Conservation (phyloP, 805 yeast genomes). For the Yarrowia sp. region DNA sequence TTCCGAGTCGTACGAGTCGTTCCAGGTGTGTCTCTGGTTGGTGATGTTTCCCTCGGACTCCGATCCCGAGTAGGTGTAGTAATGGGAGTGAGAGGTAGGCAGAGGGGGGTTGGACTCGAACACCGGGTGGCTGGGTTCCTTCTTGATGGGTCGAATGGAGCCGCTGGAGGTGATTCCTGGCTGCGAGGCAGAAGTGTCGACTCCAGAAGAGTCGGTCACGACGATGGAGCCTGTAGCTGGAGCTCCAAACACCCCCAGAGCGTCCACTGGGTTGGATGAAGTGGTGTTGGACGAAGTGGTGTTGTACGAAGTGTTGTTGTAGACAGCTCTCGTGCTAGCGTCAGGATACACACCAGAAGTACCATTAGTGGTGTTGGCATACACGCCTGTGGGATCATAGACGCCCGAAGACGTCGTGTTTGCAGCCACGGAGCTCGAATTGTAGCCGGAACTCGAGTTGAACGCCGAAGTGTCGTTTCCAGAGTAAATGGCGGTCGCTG, state of each 20-base stretch:
- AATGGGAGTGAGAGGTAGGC: constrained; percentile 17
- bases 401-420: constrained; percentile 14
- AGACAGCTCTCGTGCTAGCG: neutral
- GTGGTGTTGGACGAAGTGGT: neutral
- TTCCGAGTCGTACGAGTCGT: constrained; percentile 37
- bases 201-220: constrained; percentile 1
- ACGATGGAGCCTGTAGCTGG: neutral
- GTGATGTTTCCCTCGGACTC: neutral
- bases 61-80: constrained; percentile 16
- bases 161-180: constrained; percentile 23
- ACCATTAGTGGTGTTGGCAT: neutral
- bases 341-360: neutral
- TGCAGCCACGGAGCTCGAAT: constrained; percentile 13
- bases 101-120: constrained; percentile 4
- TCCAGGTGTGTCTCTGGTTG: constrained; percentile 35
- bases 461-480: neutral
- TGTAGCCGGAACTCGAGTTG: constrained; percentile 15
- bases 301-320: too few species aligned
- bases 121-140: constrained; percentile 25
- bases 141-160: constrained; percentile 29
- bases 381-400: constrained; percentile 23
- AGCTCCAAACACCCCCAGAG: constrained; percentile 20
- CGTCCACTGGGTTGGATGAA: constrained; percentile 3
- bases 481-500: constrained; percentile 11
- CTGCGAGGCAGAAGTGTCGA: neutral